phyloP scores from a whole-genome alignment of 352 stramenopile species.

The Thraustochytrium striatum region DNA sequence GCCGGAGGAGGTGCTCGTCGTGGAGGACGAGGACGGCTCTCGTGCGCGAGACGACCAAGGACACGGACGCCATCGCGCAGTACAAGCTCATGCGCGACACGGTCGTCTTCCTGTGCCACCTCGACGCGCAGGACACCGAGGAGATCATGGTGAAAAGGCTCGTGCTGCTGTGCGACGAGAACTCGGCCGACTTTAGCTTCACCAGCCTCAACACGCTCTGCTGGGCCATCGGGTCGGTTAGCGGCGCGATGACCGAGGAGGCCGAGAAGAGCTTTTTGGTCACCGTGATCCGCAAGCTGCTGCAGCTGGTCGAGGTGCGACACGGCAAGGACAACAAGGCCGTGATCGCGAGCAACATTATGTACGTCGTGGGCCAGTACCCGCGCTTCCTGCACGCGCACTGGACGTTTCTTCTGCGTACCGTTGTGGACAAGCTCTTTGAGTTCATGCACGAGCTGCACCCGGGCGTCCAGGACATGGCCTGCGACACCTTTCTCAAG shows the following conservation, averaged over 20 bases:
- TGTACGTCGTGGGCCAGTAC: slow-evolving; percentile 99
- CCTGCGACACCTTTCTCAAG: slow-evolving; percentile 99
- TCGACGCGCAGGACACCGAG: slow-evolving; percentile 99
- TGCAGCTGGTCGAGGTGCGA: slow-evolving; percentile 97
- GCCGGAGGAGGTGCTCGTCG: slow-evolving; percentile 98
- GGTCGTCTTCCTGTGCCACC: slow-evolving; percentile 97
- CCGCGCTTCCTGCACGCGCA: slow-evolving; percentile 96
- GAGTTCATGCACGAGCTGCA: slow-evolving; percentile 99
- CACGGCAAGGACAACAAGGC: slow-evolving; percentile 99
- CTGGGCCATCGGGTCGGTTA: slow-evolving; percentile 99
- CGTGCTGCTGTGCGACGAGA: slow-evolving; percentile 68
- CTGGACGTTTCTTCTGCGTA: slow-evolving; percentile 99
- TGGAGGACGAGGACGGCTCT: slow-evolving; percentile 98
- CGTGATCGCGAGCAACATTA: slow-evolving; percentile 99
- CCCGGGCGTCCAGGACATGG: slow-evolving; percentile 99
- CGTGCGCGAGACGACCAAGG: slow-evolving; percentile 94
- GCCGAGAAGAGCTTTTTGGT: slow-evolving; percentile 99
- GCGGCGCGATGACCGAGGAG: slow-evolving; percentile 96
- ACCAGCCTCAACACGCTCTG: slow-evolving; percentile 99
- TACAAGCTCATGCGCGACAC: slow-evolving; percentile 99
- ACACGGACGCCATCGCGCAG: slow-evolving; percentile 97
- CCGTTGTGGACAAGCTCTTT: slow-evolving; percentile 99
- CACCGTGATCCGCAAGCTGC: slow-evolving; percentile 98
- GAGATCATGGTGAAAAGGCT: slow-evolving; percentile 98
- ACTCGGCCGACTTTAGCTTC: slow-evolving; percentile 62